phyloP scores from a whole-genome alignment of 2,329 filamentous ascomycete genomes.

The Aspergillus fructus region DNA sequence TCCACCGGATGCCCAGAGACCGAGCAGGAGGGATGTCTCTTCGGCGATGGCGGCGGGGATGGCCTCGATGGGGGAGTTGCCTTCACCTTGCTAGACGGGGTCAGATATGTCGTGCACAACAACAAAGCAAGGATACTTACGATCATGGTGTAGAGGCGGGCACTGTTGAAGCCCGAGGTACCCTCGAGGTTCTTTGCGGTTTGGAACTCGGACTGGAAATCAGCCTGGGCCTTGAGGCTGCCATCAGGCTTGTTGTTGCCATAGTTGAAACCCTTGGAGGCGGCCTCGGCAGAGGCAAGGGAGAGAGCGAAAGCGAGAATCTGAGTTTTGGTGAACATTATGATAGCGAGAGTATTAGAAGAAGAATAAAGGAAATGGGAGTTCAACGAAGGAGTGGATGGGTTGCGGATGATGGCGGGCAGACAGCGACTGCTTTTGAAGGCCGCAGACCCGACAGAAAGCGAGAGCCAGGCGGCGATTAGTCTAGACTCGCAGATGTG shows the following conservation, averaged over 20 bases:
- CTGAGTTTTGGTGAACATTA: conserved; percentile 27
- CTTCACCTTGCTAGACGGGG: conserved; percentile 43
- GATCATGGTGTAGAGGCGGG: conserved; percentile 63
- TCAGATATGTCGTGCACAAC: not conserved
- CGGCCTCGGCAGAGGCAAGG: conserved; percentile 35
- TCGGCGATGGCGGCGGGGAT: conserved; percentile 82
- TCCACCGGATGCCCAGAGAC: conserved; percentile 77
- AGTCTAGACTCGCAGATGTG: not conserved
- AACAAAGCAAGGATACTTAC: conserved; percentile 20
- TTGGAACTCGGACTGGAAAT: conserved; percentile 47
- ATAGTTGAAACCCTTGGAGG: conserved; percentile 51
- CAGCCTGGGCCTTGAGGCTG: conserved; percentile 41
- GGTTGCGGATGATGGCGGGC: not conserved
- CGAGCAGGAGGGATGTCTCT: conserved; percentile 75
- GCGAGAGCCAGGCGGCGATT: not conserved
- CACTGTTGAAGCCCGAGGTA: conserved; percentile 45
- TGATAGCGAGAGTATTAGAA: conserved; percentile 12
- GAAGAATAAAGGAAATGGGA: conserved; percentile 1
- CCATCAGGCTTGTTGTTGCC: conserved; percentile 42
- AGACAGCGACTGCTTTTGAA: not conserved
- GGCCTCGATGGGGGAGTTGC: conserved; percentile 65
- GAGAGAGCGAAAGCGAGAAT: conserved; percentile 36
- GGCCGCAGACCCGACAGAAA: not conserved
- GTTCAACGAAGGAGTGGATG: conserved; percentile 12
- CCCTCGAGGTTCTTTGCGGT: conserved; percentile 39